phyloP scores from a whole-genome alignment of 2,329 filamentous ascomycete genomes.

The Gremmenia infestans region DNA sequence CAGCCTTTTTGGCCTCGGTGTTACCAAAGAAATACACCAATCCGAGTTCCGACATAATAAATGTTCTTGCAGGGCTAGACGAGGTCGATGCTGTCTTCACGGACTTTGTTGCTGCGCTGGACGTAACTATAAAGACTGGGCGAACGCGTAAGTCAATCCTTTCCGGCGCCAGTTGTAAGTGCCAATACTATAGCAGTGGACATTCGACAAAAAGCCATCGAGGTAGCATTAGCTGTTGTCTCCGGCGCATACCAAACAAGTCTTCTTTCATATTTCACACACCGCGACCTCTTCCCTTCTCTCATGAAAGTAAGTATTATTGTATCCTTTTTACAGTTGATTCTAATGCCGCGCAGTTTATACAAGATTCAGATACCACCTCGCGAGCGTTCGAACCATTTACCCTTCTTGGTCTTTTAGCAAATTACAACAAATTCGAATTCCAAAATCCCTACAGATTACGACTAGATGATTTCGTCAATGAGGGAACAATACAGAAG shows the following conservation, averaged over 20 bases:
- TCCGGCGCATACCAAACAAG: slow-evolving; percentile 96
- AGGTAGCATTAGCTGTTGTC: slow-evolving; percentile 75
- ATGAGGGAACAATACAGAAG: slow-evolving; percentile 79
- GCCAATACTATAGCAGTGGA: slow-evolving; percentile 51
- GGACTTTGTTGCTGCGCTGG: slow-evolving; percentile 79
- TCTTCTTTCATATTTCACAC: slow-evolving; percentile 89
- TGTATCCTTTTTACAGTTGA: neutral
- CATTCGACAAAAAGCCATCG: slow-evolving; percentile 72
- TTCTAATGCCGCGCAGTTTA: slow-evolving; percentile 50
- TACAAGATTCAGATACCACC: slow-evolving; percentile 69
- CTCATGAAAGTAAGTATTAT: slow-evolving; percentile 73
- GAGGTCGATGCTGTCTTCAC: slow-evolving; percentile 82
- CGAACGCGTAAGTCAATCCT: slow-evolving; percentile 52
- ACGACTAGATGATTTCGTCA: slow-evolving; percentile 90
- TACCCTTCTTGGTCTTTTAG: slow-evolving; percentile 75
- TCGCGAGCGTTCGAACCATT: slow-evolving; percentile 68
- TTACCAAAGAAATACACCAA: slow-evolving; percentile 90
- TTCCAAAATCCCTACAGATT: slow-evolving; percentile 94
- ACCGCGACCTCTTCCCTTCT: slow-evolving; percentile 87
- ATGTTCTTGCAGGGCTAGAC: slow-evolving; percentile 82
- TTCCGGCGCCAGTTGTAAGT: neutral
- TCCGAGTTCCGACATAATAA: slow-evolving; percentile 90
- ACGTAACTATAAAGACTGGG: slow-evolving; percentile 76
- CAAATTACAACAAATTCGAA: slow-evolving; percentile 99
- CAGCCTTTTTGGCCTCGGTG: slow-evolving; percentile 76